Evolutionary conservation across 805 yeast species (phyloP), one percentile per base, ranked within the genome.

Genomic region (Candida tibetensis): DNA sequence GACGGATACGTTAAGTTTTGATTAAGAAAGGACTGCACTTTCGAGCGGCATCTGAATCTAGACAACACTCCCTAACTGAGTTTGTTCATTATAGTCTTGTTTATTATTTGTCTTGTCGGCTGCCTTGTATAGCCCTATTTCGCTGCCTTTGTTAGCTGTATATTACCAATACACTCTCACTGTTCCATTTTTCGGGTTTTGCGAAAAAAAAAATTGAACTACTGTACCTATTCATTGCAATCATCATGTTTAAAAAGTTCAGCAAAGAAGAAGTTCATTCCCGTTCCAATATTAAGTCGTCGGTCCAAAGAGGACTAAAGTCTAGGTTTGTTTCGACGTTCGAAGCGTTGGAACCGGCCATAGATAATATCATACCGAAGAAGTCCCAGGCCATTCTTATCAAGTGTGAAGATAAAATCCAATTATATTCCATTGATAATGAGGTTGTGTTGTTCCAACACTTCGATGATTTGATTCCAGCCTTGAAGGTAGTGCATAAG

Each of bases 301-400:
- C 97, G 1, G 90, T 85, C n/a, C 96, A 89, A 61, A 77, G 97
- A 60, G 83, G 84, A n/a, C 71, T 91, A 48, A 86, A 86, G 57
- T 48, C 84, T 14, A 85, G 81, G 52, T 72, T 90, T 37, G 84
- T 83, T 2, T 67, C 71, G 3, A 88, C 82, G 60, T 90, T 81
- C 57, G 89, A 88, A 15, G 66, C 63, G n/a, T 62, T 88, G 46
- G 95, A 85, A 53, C 76, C 80, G 4, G 80, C 76, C 9, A 82
- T 90, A 31, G 96, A 90, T 52, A 84, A 77, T 36, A 66, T 89
- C 43, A 76, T 89, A 51, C 97, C 97, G 53, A 90, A 91, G 68
- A 90, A 90, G 57, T 77, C 90, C 5, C 91, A 85, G 55, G 79
- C 85, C 16, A 76, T 82, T 32, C 72, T 84, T 41, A 76, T 85